A percentile compares a stretch with the other conserved stretches of the same genome.
These are phyloP conservation scores for Fusarium oligoseptatum DNA, from an alignment of 2,329 filamentous ascomycete genomes.

Conservation along the genomic window DNA sequence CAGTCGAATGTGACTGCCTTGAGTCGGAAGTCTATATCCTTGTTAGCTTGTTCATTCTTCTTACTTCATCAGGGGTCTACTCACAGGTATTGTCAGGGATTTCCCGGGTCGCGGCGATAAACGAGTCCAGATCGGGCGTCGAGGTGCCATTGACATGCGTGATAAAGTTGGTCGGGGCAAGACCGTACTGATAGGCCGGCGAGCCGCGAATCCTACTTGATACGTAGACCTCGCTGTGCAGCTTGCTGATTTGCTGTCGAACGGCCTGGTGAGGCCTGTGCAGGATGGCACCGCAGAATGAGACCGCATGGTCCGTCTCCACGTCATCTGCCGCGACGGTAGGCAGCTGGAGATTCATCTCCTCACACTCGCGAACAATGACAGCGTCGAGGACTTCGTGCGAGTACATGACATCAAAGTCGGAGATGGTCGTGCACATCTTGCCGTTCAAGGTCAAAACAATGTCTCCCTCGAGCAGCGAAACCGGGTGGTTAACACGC, in stretches of 20 bases:
- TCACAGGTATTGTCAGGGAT: conserved; percentile 95
- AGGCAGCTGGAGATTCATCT: conserved; percentile 81
- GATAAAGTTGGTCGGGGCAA: conserved; percentile 97
- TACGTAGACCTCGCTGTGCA: conserved; percentile 97
- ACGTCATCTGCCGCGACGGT: conserved; percentile 91
- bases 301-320: conserved; percentile 91
- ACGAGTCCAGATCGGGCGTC: conserved; percentile 84
- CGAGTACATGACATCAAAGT: conserved; percentile 97
- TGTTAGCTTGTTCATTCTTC: conserved; percentile 27
- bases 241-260: conserved; percentile 94
- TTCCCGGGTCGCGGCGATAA: conserved; percentile 83
- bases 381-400: conserved; percentile 85
- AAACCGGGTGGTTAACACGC: conserved; percentile 61
- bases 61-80: conserved; percentile 44
- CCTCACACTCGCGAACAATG: conserved; percentile 86
- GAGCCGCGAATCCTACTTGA: conserved; percentile 87
- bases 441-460: conserved; percentile 91
- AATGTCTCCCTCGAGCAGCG: conserved; percentile 90
- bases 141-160: conserved; percentile 92
- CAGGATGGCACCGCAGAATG: conserved; percentile 94
- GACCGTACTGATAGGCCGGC: conserved; percentile 88
- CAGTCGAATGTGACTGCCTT: conserved; percentile 99
- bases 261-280: conserved; percentile 97
- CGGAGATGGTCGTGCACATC: conserved; percentile 91
- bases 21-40: conserved; percentile 84